A percentile compares a stretch with the other conserved stretches of the same genome.
Evolutionary conservation across 495 filamentous ascomycete genomes (phyloP).

Genomic region (Daldinia decipiens): DNA sequence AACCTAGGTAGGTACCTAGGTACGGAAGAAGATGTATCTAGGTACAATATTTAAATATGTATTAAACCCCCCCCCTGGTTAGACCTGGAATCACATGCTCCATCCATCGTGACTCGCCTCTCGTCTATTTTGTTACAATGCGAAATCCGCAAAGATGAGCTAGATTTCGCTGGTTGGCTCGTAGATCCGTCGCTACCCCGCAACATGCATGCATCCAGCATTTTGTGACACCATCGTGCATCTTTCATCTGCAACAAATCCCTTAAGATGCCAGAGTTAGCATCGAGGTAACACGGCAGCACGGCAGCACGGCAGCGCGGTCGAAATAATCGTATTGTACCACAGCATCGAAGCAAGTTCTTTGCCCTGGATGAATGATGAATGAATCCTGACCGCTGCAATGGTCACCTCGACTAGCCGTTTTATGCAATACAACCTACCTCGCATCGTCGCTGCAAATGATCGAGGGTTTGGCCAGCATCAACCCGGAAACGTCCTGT

Average conservation of each 20-base stretch:
- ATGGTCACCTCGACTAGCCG: background rate
- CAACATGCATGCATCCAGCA: conserved; percentile 15
- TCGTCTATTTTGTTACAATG: background rate
- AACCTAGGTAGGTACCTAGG: no score
- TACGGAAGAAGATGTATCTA: background rate
- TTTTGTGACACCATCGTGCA: conserved; percentile 43
- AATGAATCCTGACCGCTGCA: background rate
- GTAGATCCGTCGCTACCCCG: conserved; percentile 46
- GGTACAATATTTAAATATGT: background rate
- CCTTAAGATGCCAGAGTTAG: background rate
- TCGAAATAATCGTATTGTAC: background rate
- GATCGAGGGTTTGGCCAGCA: background rate
- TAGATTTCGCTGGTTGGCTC: conserved; percentile 25
- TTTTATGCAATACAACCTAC: background rate
- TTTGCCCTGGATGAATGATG: background rate
- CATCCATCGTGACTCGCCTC: conserved; percentile 32
- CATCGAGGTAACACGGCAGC: background rate
- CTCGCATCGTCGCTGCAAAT: background rate
- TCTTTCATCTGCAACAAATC: conserved; percentile 27
- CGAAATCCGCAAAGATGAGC: conserved; percentile 6
- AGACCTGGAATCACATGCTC: conserved; percentile 36
- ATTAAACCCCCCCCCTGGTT: background rate
- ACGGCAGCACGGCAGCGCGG: background rate
- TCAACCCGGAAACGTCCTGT: background rate
- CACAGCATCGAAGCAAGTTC: background rate